Conservation (phyloP, 129 eudicot genomes). For the Solidago caesia region DNA sequence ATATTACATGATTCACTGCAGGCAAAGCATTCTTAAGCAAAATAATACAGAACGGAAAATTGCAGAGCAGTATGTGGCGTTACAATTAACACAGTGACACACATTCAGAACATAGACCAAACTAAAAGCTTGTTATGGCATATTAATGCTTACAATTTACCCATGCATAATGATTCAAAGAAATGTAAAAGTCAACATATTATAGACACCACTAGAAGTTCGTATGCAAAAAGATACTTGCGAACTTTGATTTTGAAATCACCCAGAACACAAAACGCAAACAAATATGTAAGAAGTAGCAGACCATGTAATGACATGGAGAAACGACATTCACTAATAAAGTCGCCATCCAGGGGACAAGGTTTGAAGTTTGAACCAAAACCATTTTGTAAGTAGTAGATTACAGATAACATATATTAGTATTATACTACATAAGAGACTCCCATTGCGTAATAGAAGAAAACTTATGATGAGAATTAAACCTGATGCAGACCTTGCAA, state of each 20-base stretch:
- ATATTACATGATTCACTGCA: constrained; percentile 3
- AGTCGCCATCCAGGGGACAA: not conserved
- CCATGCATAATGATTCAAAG: constrained; percentile 10
- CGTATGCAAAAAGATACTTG: not conserved
- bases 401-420: not conserved
- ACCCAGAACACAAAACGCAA: not conserved
- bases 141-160: not conserved
- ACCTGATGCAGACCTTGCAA: constrained; percentile 99
- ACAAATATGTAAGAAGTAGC: not conserved
- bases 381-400: constrained; percentile 4
- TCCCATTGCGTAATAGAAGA: constrained; percentile 13
- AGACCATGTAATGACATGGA: not conserved
- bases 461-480: constrained; percentile 37
- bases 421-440: not conserved
- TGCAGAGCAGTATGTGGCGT: not conserved
- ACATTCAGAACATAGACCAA: not conserved
- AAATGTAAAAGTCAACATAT: not conserved
- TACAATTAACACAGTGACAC: constrained; percentile 4
- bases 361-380: constrained; percentile 13
- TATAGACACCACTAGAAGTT: constrained; percentile 10
- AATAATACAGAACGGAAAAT: constrained; percentile 4
- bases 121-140: not conserved
- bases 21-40: not conserved
- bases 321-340: no score
- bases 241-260: not conserved